Evolutionary conservation across 768 basidiomycete species (phyloP).

Genomic region (Mycena epipterygia): DNA sequence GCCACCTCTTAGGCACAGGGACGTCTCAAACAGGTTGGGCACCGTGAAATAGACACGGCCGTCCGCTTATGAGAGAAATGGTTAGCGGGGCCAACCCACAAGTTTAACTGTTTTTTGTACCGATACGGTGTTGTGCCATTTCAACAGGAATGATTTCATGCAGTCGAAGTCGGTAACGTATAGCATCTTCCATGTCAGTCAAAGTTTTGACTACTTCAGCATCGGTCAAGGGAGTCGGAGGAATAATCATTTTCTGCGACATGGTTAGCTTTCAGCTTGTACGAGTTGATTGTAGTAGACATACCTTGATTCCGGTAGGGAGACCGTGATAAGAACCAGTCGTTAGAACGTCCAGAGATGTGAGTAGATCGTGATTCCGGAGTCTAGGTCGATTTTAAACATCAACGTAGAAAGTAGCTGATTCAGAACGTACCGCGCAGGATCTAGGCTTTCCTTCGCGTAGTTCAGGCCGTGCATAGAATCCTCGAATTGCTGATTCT

Average conservation of each 20-base stretch:
- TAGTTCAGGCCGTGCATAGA: constrained; percentile 73
- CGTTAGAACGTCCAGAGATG: constrained; percentile 90
- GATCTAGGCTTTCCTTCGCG: constrained; percentile 78
- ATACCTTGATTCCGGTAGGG: constrained; percentile 84
- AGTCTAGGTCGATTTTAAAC: constrained; percentile 61
- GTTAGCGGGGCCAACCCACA: constrained; percentile 31
- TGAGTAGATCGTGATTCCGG: constrained; percentile 94
- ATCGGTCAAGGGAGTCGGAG: constrained; percentile 76
- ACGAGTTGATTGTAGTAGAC: constrained; percentile 27
- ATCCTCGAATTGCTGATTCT: constrained; percentile 87
- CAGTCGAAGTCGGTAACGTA: constrained; percentile 84
- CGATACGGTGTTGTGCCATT: constrained; percentile 79
- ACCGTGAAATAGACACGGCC: constrained; percentile 87
- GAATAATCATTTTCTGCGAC: constrained; percentile 76
- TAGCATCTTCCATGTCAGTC: constrained; percentile 78
- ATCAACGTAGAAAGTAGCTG: neutral
- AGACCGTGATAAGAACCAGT: constrained; percentile 89
- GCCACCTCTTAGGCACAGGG: constrained; percentile 80
- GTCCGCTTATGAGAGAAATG: constrained; percentile 60
- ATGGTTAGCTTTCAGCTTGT: neutral
- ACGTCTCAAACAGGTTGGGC: constrained; percentile 79
- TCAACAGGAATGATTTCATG: constrained; percentile 86
- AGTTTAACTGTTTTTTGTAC: constrained; percentile 50
- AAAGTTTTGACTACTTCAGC: constrained; percentile 75
- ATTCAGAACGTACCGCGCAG: constrained; percentile 72